Base-by-base conservation (phyloP, 805 yeast genomes). In the Pichia exigua region DNA sequence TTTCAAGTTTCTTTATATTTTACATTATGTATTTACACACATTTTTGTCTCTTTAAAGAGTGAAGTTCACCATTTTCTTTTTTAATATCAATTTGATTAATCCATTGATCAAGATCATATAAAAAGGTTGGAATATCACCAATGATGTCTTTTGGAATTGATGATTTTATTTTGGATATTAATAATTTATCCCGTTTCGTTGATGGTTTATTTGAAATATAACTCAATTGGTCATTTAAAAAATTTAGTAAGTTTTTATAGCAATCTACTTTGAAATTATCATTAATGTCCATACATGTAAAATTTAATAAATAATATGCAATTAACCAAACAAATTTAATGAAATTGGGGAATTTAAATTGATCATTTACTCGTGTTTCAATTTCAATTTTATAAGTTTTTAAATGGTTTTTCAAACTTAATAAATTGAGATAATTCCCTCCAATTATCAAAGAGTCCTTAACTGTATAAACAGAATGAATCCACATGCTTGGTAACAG, bases 401-500 rank as follows among this genome's bases (percentile, higher is more conserved):
- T 71, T 40, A 87, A 62, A 62, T 90, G 95, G 56, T 75, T 82
- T 21, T 73, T 70, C 55, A 88, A 67, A 59, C 83, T 83, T 50
- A 78, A 67, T 42, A 81, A 62, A 0, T 95, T 87, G 27, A 90
- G 69, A 63, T 83, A 90, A 64, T 90, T 90, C 0, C 97, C 97
- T 2, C 97, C 97, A 50, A 90, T 78, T 3, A 90, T 89, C 2
- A 89, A 68, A 0, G 95, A 79, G 62, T 90, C 96, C 17, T 71
- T 69, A 0, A 95, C 92, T 0, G 97, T 89, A 61, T 81, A 81
- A 0, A 90, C 97, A 0, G 94, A 82, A 66, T 90, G 97, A 47
- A 90, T 89, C 95, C 96, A 90, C 0, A 96, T 96, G 42, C 94
- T 82, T 3, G 97, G 97, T 20, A 90, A 83, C 15, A 89, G 73